Conservation (phyloP, 495 filamentous ascomycete genomes). For the Penicillium manginii region DNA sequence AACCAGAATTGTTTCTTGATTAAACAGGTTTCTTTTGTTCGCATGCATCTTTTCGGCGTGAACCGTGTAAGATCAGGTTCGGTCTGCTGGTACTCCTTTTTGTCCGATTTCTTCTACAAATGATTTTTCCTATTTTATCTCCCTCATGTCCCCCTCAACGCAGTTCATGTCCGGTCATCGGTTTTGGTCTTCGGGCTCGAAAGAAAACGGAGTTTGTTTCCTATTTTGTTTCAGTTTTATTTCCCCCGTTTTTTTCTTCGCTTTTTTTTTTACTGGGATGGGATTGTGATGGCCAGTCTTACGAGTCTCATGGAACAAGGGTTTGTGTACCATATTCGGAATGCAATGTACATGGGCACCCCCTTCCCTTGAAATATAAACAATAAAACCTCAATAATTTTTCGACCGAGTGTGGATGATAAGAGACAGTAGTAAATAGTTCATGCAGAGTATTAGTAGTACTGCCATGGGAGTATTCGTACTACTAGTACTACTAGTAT, state of each 20-base stretch:
- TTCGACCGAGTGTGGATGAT: neutral
- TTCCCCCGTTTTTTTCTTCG: neutral
- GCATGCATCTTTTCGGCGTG: constrained; percentile 31
- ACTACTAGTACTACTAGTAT: too few species aligned
- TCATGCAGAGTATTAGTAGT: too few species aligned
- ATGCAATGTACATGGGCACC: constrained; percentile 30
- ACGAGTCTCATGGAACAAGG: constrained; percentile 23
- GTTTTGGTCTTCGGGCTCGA: constrained; percentile 29
- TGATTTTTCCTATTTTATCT: constrained; percentile 6
- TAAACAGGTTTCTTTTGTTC: constrained; percentile 4
- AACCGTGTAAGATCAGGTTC: constrained; percentile 18
- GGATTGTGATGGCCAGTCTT: constrained; percentile 27
- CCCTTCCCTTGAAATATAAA: constrained; percentile 5
- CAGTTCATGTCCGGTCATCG: constrained; percentile 32
- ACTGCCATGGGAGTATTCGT: too few species aligned
- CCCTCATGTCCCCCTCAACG: constrained; percentile 27
- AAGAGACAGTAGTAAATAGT: too few species aligned
- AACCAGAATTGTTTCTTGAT: neutral
- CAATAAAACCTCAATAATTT: constrained; percentile 1
- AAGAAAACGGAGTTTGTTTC: constrained; percentile 34
- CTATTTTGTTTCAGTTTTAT: constrained; percentile 8
- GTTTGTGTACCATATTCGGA: constrained; percentile 34
- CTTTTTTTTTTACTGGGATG: constrained; percentile 13
- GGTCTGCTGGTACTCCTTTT: constrained; percentile 6
- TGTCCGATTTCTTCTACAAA: constrained; percentile 1